Evolutionary conservation across 2,329 filamentous ascomycete genomes (phyloP).

Genomic region (Neophaeococcomyces aloes): DNA sequence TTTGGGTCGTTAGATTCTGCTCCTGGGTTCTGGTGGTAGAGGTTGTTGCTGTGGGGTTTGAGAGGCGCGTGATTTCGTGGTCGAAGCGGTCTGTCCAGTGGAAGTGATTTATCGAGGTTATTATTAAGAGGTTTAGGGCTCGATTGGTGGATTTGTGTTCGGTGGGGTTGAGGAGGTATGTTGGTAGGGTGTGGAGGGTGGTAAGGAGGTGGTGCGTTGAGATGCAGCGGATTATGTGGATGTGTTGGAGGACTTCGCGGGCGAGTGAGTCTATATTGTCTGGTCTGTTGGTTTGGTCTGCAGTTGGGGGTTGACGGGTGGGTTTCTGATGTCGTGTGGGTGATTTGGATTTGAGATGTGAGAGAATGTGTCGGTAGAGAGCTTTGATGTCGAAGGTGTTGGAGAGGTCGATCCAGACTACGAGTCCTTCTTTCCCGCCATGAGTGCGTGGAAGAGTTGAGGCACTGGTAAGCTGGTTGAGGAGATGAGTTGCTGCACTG

Average conservation of each 20-base stretch:
- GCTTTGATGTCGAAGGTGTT: slow-evolving; percentile 42
- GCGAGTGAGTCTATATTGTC: slow-evolving; percentile 4
- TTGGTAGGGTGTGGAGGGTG: slow-evolving; percentile 38
- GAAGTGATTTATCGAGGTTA: slow-evolving; percentile 48
- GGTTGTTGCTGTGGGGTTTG: slow-evolving; percentile 10
- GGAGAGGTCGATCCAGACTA: slow-evolving; percentile 48
- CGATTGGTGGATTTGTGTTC: slow-evolving; percentile 39
- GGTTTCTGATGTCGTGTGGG: slow-evolving; percentile 22
- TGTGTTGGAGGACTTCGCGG: slow-evolving; percentile 37
- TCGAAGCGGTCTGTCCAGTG: slow-evolving; percentile 42
- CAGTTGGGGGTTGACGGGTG: slow-evolving; percentile 13
- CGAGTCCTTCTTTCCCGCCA: slow-evolving; percentile 38
- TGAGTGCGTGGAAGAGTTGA: slow-evolving; percentile 39
- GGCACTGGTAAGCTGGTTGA: slow-evolving; percentile 45
- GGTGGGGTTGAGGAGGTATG: slow-evolving; percentile 38
- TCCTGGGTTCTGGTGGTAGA: slow-evolving; percentile 2
- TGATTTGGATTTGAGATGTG: slow-evolving; percentile 18
- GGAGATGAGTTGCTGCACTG: slow-evolving; percentile 48
- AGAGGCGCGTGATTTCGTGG: slow-evolving; percentile 33
- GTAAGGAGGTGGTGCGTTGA: slow-evolving; percentile 41
- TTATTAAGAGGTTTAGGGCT: slow-evolving; percentile 39
- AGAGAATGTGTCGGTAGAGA: slow-evolving; percentile 27
- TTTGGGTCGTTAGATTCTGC: slow-evolving; percentile 5
- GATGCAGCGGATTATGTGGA: slow-evolving; percentile 49
- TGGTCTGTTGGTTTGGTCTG: not conserved